These are phyloP conservation scores for Saprolegnia parasitica DNA, from an alignment of 352 stramenopile genomes.

Conservation along the genomic window DNA sequence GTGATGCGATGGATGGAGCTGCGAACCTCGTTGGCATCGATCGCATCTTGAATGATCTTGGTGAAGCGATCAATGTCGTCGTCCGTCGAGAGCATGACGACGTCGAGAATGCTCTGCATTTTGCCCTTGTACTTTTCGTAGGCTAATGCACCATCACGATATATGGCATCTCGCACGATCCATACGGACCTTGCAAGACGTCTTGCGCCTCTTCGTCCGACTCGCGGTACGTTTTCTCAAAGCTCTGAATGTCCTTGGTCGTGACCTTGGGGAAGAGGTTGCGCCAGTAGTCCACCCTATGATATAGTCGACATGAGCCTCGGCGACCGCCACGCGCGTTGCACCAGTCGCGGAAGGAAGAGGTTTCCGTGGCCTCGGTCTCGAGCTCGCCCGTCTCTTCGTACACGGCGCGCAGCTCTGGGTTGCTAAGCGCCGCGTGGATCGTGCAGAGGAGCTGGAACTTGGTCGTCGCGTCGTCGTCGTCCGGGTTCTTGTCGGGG, in stretches of 20 bases:
- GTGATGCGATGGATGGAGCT: background rate
- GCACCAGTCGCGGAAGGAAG: conserved; percentile 42
- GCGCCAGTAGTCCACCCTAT: conserved; percentile 82
- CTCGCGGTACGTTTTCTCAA: conserved; percentile 73
- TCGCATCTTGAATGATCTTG: conserved; percentile 59
- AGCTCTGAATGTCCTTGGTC: conserved; percentile 66
- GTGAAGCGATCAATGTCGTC: conserved; percentile 66
- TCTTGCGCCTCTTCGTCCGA: conserved; percentile 81
- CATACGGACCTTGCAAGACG: conserved; percentile 41
- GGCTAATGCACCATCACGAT: conserved; percentile 29
- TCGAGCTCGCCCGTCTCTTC: conserved; percentile 79
- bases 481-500: conserved; percentile 84
- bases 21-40: conserved; percentile 43
- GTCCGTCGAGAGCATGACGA: conserved; percentile 84
- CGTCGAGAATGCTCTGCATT: conserved; percentile 75
- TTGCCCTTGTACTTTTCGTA: conserved; percentile 76
- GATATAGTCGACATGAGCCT: conserved; percentile 41
- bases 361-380: conserved; percentile 22
- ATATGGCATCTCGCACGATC: background rate
- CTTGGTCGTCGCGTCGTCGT: conserved; percentile 63
- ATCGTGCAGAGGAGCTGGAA: conserved; percentile 86
- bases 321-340: conserved; percentile 47
- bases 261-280: conserved; percentile 86
- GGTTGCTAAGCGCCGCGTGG: conserved; percentile 78
- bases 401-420: conserved; percentile 67